phyloP scores from a whole-genome alignment of 495 filamentous ascomycete genomes.

The Trichoderma reesei region DNA sequence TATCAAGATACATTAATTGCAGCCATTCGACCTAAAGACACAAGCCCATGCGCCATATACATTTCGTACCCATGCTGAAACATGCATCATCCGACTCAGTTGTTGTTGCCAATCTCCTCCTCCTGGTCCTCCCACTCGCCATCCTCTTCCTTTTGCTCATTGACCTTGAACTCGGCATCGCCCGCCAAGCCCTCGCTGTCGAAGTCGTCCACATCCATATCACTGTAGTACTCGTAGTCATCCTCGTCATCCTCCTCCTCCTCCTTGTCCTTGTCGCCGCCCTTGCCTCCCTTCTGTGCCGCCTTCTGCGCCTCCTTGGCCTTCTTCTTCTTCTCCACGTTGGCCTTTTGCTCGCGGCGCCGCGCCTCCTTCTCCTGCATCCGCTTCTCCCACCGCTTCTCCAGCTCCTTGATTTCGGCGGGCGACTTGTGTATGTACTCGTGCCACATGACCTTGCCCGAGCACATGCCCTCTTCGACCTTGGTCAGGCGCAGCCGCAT shows the following conservation, averaged over 20 bases:
- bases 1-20: background rate
- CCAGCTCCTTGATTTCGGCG: slow-evolving; percentile 63
- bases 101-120: slow-evolving; percentile 28
- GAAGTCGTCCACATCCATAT: slow-evolving; percentile 46
- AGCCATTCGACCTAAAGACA: background rate
- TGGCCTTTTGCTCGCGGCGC: slow-evolving; percentile 72
- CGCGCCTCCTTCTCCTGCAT: slow-evolving; percentile 72
- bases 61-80: background rate
- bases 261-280: slow-evolving; percentile 50
- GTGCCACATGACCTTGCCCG: slow-evolving; percentile 95
- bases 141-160: slow-evolving; percentile 42
- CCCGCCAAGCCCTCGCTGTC: slow-evolving; percentile 45
- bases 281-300: slow-evolving; percentile 38
- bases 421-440: slow-evolving; percentile 79
- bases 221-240: slow-evolving; percentile 40
- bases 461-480: slow-evolving; percentile 89
- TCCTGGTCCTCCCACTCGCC: slow-evolving; percentile 46
- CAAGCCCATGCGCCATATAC: background rate
- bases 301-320: slow-evolving; percentile 43
- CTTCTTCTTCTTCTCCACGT: slow-evolving; percentile 72
- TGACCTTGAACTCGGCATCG: slow-evolving; percentile 50
- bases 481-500: slow-evolving; percentile 86
- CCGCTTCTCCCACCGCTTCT: slow-evolving; percentile 68
- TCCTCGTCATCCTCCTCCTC: slow-evolving; percentile 52
- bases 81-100: background rate